phyloP scores from a whole-genome alignment of 495 filamentous ascomycete genomes.

The Hypoxylon rickii region DNA sequence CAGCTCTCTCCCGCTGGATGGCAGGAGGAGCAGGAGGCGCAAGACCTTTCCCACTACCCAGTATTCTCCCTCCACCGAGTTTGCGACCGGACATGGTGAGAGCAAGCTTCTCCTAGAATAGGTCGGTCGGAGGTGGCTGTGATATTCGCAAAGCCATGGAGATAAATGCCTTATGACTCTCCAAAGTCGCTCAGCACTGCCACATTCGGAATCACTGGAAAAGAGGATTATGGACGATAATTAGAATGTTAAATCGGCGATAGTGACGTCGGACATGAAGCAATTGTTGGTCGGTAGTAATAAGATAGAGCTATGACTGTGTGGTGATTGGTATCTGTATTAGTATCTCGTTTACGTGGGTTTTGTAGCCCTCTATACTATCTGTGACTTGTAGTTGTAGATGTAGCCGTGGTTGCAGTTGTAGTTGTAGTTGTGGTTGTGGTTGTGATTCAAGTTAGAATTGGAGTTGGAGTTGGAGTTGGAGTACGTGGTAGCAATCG shows the following conservation, averaged over 20 bases:
- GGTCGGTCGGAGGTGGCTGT: neutral
- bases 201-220: constrained; percentile 8
- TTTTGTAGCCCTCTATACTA: neutral
- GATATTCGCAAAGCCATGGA: constrained; percentile 28
- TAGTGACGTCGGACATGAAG: neutral
- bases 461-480: too few species aligned
- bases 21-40: constrained; percentile 59
- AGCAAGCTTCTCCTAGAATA: constrained; percentile 15
- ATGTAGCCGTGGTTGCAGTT: neutral
- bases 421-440: neutral
- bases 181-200: neutral
- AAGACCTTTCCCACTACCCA: constrained; percentile 80
- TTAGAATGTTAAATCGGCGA: neutral
- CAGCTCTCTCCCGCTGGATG: constrained; percentile 38
- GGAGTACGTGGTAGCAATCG: too few species aligned
- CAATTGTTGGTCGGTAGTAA: too few species aligned
- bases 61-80: constrained; percentile 85
- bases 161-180: too few species aligned
- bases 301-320: too few species aligned
- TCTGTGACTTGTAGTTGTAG: constrained; percentile 2
- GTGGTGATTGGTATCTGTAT: too few species aligned
- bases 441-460: too few species aligned
- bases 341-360: too few species aligned
- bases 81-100: constrained; percentile 76
- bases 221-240: neutral